phyloP scores from a whole-genome alignment of 257 asterid species.

The Solanum paucissectum region DNA sequence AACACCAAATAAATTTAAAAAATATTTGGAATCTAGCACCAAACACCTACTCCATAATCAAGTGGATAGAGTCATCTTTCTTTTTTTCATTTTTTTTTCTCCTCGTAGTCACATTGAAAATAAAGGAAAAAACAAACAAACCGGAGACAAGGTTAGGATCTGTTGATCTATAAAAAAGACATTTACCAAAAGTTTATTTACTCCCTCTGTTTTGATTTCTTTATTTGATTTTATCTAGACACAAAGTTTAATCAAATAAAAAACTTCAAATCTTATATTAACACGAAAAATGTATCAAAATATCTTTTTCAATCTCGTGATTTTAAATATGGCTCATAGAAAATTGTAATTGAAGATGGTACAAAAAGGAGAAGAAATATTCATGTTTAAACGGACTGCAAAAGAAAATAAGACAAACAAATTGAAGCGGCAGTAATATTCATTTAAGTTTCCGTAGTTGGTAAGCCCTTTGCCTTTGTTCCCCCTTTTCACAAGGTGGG shows the following conservation, averaged over 20 bases:
- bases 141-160: no score
- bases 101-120: neutral
- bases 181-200: no score
- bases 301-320: rapidly evolving
- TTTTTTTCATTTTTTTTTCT: neutral
- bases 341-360: no score
- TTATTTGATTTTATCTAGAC: no score
- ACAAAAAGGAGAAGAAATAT: no score
- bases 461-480: neutral
- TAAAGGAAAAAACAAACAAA: no score
- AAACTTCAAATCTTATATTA: no score
- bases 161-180: no score
- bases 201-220: no score
- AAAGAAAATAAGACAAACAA: rapidly evolving
- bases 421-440: no score
- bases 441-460: neutral
- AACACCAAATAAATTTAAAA: neutral
- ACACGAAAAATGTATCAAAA: no score
- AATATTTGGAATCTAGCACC: neutral
- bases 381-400: rapidly evolving
- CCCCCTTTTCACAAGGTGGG: neutral
- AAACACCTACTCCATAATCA: neutral
- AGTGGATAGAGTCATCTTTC: neutral
- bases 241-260: no score
- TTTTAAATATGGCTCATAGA: neutral